phyloP scores from a whole-genome alignment of 192 early-diverging fungal genomes.

The Coemansia sp. region DNA sequence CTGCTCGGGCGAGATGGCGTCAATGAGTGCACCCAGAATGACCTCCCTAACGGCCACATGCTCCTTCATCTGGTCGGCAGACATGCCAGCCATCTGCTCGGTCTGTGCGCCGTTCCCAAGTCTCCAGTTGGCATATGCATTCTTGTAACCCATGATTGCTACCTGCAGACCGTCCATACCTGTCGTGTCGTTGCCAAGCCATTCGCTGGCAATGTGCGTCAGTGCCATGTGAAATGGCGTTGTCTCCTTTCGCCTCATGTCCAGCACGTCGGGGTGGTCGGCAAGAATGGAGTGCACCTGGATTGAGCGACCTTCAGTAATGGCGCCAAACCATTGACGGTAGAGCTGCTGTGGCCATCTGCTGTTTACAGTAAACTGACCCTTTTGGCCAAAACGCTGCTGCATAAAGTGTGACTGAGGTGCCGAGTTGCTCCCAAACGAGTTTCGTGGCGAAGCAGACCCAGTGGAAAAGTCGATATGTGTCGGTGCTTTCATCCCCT shows the following conservation, averaged over 20 bases:
- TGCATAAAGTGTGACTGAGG: constrained; percentile 22
- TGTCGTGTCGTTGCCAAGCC: constrained; percentile 53
- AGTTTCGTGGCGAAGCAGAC: constrained; percentile 19
- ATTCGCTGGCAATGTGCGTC: constrained; percentile 46
- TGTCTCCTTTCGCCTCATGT: constrained; percentile 50
- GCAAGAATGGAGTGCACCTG: constrained; percentile 51
- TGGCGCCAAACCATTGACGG: constrained; percentile 55
- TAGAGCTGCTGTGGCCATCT: constrained; percentile 39
- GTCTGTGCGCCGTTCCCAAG: constrained; percentile 44
- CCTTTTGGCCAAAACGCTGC: constrained; percentile 3
- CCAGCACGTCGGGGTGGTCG: constrained; percentile 45
- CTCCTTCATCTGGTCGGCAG: constrained; percentile 48
- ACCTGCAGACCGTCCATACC: constrained; percentile 57
- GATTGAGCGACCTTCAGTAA: constrained; percentile 52
- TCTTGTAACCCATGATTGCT: constrained; percentile 55
- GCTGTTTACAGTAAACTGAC: not conserved
- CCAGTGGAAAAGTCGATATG: constrained; percentile 52
- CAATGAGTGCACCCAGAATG: constrained; percentile 51
- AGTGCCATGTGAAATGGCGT: constrained; percentile 54
- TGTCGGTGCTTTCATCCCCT: constrained; percentile 52
- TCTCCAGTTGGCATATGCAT: constrained; percentile 53
- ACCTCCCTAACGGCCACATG: constrained; percentile 50
- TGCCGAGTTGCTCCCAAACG: constrained; percentile 7
- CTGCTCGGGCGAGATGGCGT: constrained; percentile 48
- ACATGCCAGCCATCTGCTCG: constrained; percentile 46